Evolutionary conservation across 441 rosid species (phyloP).

Genomic region (Sinapis alba): DNA sequence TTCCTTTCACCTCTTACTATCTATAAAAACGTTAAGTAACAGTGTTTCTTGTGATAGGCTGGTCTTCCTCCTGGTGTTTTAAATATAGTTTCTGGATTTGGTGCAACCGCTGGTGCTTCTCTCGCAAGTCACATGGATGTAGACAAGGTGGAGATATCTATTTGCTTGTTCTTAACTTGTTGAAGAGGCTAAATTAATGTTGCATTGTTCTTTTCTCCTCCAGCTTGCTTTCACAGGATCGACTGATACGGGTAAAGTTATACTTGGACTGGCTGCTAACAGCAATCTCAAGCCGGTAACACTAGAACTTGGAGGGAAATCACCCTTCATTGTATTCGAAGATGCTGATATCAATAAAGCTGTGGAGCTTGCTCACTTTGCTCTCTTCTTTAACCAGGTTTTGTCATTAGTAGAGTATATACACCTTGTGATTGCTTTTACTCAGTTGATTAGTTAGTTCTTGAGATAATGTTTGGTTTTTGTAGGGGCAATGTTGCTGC

Average conservation of each 20-base stretch:
- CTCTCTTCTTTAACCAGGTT: slow-evolving; percentile 88
- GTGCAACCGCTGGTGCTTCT: slow-evolving; percentile 90
- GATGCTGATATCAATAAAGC: slow-evolving; percentile 77
- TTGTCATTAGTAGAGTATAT: neutral
- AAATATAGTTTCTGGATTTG: slow-evolving; percentile 84
- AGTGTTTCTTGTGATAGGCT: slow-evolving; percentile 51
- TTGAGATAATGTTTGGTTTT: slow-evolving; percentile 13
- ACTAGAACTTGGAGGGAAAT: slow-evolving; percentile 87
- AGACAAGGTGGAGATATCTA: slow-evolving; percentile 68
- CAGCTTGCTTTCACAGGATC: slow-evolving; percentile 89
- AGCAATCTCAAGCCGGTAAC: slow-evolving; percentile 88
- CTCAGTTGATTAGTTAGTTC: neutral
- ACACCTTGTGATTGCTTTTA: neutral
- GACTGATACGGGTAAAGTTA: slow-evolving; percentile 62
- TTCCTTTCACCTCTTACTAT: neutral
- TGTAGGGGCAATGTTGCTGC: slow-evolving; percentile 90
- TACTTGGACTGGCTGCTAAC: slow-evolving; percentile 74
- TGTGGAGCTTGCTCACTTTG: slow-evolving; percentile 80
- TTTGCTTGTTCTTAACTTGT: neutral
- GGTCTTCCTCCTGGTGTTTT: slow-evolving; percentile 96
- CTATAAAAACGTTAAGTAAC: neutral
- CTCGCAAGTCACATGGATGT: slow-evolving; percentile 95
- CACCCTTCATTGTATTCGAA: slow-evolving; percentile 78
- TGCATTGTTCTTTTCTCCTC: neutral
- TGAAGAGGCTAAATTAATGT: neutral